Evolutionary conservation across 305 asterid species (phyloP), one percentile per base, ranked within the genome.

Genomic region (Fraxinus dipetala): DNA sequence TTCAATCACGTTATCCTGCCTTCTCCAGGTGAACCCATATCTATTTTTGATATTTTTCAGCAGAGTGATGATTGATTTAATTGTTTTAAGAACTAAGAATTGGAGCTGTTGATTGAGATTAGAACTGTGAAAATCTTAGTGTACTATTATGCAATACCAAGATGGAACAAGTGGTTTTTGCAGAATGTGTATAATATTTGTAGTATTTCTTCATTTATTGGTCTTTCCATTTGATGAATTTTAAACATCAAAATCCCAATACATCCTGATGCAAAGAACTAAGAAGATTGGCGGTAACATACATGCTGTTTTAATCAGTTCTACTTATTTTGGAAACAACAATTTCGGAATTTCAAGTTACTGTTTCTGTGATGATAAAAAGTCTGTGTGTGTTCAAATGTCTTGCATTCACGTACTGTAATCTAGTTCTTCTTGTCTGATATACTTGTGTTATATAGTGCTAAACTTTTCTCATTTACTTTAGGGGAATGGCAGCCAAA

Each of bases 401-500:
- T 54, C n/a, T 61, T 77, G 30, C 34, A 13, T 75, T 78, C 18
- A 9, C 51, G 48, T 43, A 16, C 76, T 22, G 34, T 30, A 16
- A 74, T 73, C 65, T 78, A 40, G 72, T 76, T 81, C 74, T 63
- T 81, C 77, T 79, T 80, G 63, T 70, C 79, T 63, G 32, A 54
- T 61, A 76, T 54, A 32, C 78, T 45, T 67, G 28, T 77, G 48
- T 18, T 2, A 38, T 8, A 36, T 59, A 74, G 9, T 36, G 82
- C 78, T 81, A 22, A 77, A 76, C n/a, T 4, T 69, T 28, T 76
- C 65, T 26, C 16, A 73, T 78, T 78, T 75, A 36, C 80, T 81
- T 65, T 81, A 93, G 98, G 90, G 88, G 80, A 89, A 69, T 82
- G 35, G 84, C 89, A 20, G 75, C 65, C 78, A 89, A 85, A 86